Evolutionary conservation across 2,329 filamentous ascomycete species (phyloP).

Genomic region (Cryoendolithus antarcticus): DNA sequence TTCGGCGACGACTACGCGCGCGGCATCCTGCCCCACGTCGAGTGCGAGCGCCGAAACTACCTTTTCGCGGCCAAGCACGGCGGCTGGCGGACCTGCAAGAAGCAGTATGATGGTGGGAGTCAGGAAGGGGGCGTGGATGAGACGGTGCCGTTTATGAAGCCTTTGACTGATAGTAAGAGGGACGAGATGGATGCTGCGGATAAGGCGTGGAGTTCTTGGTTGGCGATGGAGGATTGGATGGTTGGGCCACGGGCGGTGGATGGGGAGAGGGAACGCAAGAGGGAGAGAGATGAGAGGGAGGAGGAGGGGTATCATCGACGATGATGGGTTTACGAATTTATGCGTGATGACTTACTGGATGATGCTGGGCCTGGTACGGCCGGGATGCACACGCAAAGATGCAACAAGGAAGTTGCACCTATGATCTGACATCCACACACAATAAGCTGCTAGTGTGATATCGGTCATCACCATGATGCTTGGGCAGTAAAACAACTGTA

Average conservation of each 20-base stretch:
- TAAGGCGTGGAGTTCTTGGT: conserved; percentile 81
- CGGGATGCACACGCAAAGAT: too few relatives aligned
- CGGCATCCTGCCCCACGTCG: conserved; percentile 71
- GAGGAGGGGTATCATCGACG: background rate
- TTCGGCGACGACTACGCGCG: conserved; percentile 86
- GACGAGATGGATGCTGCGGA: conserved; percentile 76
- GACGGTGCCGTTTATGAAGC: conserved; percentile 74
- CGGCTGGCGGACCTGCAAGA: conserved; percentile 79
- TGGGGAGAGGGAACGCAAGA: background rate
- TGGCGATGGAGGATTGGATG: conserved; percentile 98
- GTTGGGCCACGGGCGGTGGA: conserved; percentile 56
- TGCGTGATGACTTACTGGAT: too few relatives aligned
- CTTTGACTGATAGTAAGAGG: conserved; percentile 58
- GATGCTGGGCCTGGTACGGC: too few relatives aligned
- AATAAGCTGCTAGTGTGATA: too few relatives aligned
- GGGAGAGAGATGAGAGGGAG: conserved; percentile 4
- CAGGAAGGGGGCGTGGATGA: conserved; percentile 54
- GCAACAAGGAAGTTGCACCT: too few relatives aligned
- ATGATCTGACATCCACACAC: too few relatives aligned
- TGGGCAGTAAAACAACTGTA: too few relatives aligned
- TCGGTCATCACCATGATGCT: too few relatives aligned
- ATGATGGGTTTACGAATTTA: too few relatives aligned
- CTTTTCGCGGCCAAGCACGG: conserved; percentile 90
- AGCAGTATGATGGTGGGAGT: conserved; percentile 69
- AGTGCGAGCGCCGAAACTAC: conserved; percentile 85